A percentile compares a stretch with the other conserved stretches of the same genome.
These are phyloP conservation scores for Apiospora pterosperma DNA, from an alignment of 2,329 filamentous ascomycete genomes.

Conservation along the genomic window DNA sequence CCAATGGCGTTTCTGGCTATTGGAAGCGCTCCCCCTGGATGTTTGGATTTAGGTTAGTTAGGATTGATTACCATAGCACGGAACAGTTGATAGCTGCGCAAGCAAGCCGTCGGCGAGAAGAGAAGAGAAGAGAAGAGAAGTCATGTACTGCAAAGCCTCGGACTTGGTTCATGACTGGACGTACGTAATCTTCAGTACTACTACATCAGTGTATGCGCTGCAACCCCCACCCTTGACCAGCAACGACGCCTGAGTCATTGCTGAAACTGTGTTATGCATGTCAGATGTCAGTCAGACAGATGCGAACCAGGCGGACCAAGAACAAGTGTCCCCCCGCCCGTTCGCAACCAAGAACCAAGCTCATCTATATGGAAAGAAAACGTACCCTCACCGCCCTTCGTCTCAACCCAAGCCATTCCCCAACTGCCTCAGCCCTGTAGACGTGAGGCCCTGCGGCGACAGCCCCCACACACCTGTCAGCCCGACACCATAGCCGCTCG, in stretches of 20 bases:
- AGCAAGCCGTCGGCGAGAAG: not conserved
- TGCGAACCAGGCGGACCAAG: not conserved
- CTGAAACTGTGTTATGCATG: not conserved
- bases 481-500: not conserved
- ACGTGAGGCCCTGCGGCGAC: not conserved
- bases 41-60: not conserved
- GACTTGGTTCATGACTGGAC: not conserved
- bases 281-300: not conserved
- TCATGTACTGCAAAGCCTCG: not conserved
- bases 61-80: not conserved
- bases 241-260: not conserved
- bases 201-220: not conserved
- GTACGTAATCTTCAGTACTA: not conserved
- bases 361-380: not conserved
- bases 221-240: not conserved
- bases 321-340: not conserved
- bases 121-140: not conserved
- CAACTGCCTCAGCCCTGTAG: not conserved
- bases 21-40: no score
- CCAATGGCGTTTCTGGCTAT: not conserved
- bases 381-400: not conserved
- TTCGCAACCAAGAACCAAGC: not conserved
- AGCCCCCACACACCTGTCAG: not conserved
- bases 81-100: not conserved
- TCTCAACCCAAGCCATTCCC: not conserved